A percentile compares a stretch with the other conserved stretches of the same genome.
These are phyloP conservation scores for Astraeus odoratus DNA, from an alignment of 768 basidiomycete genomes.

Conservation along the genomic window DNA sequence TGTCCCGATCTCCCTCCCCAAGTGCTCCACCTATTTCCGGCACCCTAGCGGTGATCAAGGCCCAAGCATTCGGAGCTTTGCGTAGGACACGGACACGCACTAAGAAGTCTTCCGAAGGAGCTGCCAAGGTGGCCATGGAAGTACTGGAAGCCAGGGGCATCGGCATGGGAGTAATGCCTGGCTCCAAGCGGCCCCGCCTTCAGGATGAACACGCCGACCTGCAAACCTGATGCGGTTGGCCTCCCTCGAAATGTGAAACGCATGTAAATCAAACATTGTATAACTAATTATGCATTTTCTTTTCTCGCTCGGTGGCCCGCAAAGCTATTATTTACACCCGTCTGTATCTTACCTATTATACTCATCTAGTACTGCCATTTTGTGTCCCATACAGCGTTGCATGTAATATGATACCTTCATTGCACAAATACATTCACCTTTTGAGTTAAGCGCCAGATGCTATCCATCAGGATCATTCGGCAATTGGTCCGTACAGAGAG, in stretches of 20 bases:
- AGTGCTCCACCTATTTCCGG: conserved; percentile 52
- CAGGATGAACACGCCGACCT: conserved; percentile 47
- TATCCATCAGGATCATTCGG: neutral
- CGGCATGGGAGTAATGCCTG: conserved; percentile 37
- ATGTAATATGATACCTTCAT: conserved; percentile 34
- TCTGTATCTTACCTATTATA: conserved; percentile 25
- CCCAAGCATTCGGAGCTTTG: conserved; percentile 81
- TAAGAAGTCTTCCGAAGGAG: conserved; percentile 65
- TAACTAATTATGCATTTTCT: conserved; percentile 24
- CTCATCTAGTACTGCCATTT: conserved; percentile 22
- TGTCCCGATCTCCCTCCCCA: conserved; percentile 43
- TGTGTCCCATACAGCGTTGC: conserved; percentile 30
- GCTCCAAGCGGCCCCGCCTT: conserved; percentile 39
- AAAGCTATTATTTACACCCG: conserved; percentile 17
- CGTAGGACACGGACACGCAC: conserved; percentile 70
- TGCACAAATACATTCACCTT: conserved; percentile 14
- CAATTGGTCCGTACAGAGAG: conserved; percentile 1
- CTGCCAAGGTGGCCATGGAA: conserved; percentile 70
- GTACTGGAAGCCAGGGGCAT: conserved; percentile 79
- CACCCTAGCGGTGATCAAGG: conserved; percentile 86
- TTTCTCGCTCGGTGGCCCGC: conserved; percentile 17
- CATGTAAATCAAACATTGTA: conserved; percentile 16
- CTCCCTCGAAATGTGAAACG: conserved; percentile 6
- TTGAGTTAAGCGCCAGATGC: no score
- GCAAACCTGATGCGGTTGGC: conserved; percentile 21